Percentiles rank a stretch among this genome's conserved stretches.
Conservation (phyloP, 495 filamentous ascomycete genomes). For the Tuber brumale region DNA sequence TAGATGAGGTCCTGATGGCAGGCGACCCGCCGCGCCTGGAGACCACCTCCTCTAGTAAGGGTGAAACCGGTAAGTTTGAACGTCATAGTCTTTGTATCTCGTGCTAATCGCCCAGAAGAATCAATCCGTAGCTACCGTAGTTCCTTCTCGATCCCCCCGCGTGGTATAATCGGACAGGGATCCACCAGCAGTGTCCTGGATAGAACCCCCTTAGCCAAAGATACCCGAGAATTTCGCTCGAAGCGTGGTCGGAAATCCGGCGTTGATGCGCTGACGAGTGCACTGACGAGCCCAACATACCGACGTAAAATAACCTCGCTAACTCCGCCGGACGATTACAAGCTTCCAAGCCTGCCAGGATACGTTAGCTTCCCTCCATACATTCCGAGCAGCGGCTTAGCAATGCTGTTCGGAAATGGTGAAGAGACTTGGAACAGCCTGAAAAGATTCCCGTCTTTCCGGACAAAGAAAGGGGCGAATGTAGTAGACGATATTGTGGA, state of each 20-base stretch:
- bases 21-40: neutral
- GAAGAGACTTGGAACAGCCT: neutral
- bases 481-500: neutral
- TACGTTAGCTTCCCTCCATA: conserved; percentile 26
- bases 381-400: conserved; percentile 11
- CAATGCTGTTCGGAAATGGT: conserved; percentile 8
- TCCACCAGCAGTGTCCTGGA: neutral
- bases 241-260: conserved; percentile 5
- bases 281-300: conserved; percentile 11
- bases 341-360: conserved; percentile 9
- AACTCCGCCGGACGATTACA: conserved; percentile 12
- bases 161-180: neutral
- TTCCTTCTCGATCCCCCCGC: neutral
- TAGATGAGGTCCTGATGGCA: neutral
- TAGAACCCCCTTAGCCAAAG: neutral
- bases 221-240: neutral
- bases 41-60: neutral
- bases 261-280: conserved; percentile 13
- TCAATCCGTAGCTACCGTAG: neutral
- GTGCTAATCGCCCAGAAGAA: neutral
- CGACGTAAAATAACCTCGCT: conserved; percentile 18
- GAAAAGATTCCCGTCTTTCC: neutral
- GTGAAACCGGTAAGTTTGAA: neutral
- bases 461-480: neutral
- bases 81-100: neutral